phyloP scores from a whole-genome alignment of 202 grass and related monocot species.

The Eragrostis tef region DNA sequence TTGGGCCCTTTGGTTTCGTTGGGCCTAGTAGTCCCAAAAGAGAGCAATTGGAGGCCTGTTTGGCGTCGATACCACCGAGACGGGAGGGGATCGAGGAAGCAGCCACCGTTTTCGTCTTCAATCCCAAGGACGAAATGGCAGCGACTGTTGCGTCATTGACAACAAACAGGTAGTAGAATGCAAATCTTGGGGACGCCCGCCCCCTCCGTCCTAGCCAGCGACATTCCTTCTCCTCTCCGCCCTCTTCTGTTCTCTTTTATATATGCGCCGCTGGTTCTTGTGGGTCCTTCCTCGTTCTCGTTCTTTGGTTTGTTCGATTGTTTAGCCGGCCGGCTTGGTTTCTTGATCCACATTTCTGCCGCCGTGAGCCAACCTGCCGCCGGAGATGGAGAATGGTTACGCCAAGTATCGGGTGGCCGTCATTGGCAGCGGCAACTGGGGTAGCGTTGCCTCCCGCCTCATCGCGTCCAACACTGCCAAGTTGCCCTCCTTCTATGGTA shows the following conservation, averaged over 20 bases:
- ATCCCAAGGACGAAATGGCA: conserved; percentile 25
- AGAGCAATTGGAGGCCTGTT: not conserved
- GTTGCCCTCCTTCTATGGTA: conserved; percentile 70
- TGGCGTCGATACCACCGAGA: conserved; percentile 50
- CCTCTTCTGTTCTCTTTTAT: not conserved
- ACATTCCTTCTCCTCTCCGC: conserved; percentile 21
- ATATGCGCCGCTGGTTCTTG: not conserved
- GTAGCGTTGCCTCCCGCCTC: conserved; percentile 89
- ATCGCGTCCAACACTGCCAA: conserved; percentile 95
- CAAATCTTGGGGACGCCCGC: conserved; percentile 49
- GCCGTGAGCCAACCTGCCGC: conserved; percentile 20
- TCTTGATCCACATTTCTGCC: conserved; percentile 43
- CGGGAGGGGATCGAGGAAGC: not conserved
- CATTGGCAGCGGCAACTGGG: conserved; percentile 97
- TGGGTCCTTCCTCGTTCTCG: not conserved
- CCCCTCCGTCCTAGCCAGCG: conserved; percentile 17
- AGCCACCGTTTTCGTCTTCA: not conserved
- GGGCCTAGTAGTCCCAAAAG: conserved; percentile 3
- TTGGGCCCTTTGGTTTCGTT: conserved; percentile 29
- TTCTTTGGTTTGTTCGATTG: conserved; percentile 1
- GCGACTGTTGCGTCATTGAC: not conserved
- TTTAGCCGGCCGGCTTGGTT: not conserved
- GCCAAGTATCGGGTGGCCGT: conserved; percentile 66
- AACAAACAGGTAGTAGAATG: conserved; percentile 5
- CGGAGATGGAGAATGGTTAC: conserved; percentile 56